A percentile compares a stretch with the other conserved stretches of the same genome.
Evolutionary conservation across 805 yeast species (phyloP).

Genomic region (Priceomyces haplophilus): DNA sequence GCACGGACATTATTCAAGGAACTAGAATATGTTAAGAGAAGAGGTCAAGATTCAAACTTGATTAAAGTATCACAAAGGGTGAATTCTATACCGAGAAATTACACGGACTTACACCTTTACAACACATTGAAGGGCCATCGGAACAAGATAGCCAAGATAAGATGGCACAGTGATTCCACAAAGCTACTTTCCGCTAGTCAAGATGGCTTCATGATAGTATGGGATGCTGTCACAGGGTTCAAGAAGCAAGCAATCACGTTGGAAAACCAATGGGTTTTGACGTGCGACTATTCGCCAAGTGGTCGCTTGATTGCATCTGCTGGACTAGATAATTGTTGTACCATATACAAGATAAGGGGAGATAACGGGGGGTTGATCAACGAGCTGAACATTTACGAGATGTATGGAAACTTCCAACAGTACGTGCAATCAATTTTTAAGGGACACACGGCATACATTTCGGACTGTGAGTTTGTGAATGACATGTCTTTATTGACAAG

Average conservation of each 20-base stretch:
- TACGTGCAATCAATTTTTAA: constrained; percentile 55
- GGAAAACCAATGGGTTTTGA: constrained; percentile 75
- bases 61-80: constrained; percentile 35
- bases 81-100: constrained; percentile 28
- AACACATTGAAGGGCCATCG: constrained; percentile 59
- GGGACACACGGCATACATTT: constrained; percentile 81
- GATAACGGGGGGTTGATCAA: constrained; percentile 2
- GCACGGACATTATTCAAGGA: constrained; percentile 49
- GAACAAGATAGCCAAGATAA: constrained; percentile 65
- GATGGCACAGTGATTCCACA: constrained; percentile 65
- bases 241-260: constrained; percentile 69
- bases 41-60: constrained; percentile 46
- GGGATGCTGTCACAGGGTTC: constrained; percentile 75
- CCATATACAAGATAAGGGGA: constrained; percentile 50
- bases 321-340: constrained; percentile 77
- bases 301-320: constrained; percentile 71
- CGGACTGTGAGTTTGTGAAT: constrained; percentile 66
- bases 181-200: constrained; percentile 72
- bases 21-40: constrained; percentile 41
- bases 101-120: constrained; percentile 28
- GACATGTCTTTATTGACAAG: constrained; percentile 59
- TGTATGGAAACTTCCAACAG: constrained; percentile 17
- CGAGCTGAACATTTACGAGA: constrained; percentile 8
- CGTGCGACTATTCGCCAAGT: constrained; percentile 70
- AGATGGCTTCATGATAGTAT: constrained; percentile 79